Percentiles rank a stretch among this genome's conserved stretches.
phyloP scores from a whole-genome alignment of 2,329 filamentous ascomycete genomes.

The Colletotrichum shisoi region DNA sequence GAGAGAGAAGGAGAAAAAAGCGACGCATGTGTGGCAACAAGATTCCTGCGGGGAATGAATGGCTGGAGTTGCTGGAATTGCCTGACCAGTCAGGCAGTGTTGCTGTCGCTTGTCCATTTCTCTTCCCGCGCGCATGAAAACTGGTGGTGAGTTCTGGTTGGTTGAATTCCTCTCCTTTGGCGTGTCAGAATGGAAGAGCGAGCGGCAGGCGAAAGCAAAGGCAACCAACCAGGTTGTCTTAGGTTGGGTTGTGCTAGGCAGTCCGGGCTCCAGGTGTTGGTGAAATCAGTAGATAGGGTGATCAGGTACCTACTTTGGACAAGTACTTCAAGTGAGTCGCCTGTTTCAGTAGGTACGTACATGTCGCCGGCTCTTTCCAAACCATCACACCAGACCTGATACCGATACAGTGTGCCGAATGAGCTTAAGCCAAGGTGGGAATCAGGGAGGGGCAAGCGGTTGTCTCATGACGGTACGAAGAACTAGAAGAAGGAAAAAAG shows the following conservation, averaged over 20 bases:
- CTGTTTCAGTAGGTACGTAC: constrained; percentile 7
- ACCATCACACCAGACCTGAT: constrained; percentile 1
- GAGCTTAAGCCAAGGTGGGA: neutral
- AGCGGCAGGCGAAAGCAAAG: too few species aligned
- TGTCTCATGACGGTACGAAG: too few species aligned
- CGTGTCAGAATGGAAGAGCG: neutral
- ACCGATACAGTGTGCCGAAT: neutral
- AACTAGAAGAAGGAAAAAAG: too few species aligned
- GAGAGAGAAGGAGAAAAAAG: neutral
- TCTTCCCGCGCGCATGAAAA: constrained; percentile 10
- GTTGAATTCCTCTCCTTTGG: constrained; percentile 1
- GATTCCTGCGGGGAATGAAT: neutral
- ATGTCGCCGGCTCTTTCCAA: neutral
- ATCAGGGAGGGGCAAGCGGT: constrained; percentile 6
- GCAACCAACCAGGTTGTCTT: constrained; percentile 26
- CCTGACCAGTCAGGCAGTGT: constrained; percentile 4
- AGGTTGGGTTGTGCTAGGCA: constrained; percentile 20
- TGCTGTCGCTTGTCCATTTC: constrained; percentile 5
- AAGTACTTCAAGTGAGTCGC: neutral
- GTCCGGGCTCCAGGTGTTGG: constrained; percentile 10
- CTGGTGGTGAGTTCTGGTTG: constrained; percentile 19
- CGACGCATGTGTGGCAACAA: constrained; percentile 17
- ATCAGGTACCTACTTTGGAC: neutral
- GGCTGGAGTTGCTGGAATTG: constrained; percentile 10
- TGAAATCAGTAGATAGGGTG: neutral